These are phyloP conservation scores for Elaeagnus macrophylla DNA, from an alignment of 306 rosid genomes.

Conservation along the genomic window DNA sequence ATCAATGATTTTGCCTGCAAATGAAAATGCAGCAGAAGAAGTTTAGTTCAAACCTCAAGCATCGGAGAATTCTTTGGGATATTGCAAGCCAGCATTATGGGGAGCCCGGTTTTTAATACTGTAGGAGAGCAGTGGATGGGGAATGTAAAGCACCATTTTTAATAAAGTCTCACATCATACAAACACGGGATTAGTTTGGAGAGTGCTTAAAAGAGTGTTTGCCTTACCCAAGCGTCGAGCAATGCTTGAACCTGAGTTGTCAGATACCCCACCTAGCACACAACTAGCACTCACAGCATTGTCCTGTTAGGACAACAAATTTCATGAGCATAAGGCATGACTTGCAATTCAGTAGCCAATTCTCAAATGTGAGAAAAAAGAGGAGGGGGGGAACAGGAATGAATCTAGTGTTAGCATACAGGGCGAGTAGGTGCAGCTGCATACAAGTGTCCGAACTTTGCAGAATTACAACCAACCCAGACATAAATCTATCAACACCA, in stretches of 20 bases:
- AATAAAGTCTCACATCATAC: too few relatives aligned
- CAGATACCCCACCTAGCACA: conserved; percentile 77
- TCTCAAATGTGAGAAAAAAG: background rate
- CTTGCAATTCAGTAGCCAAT: background rate
- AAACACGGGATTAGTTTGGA: too few relatives aligned
- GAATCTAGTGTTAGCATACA: conserved; percentile 24
- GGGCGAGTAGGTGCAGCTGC: conserved; percentile 82
- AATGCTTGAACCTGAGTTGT: conserved; percentile 81
- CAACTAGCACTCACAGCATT: conserved; percentile 55
- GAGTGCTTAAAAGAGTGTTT: too few relatives aligned
- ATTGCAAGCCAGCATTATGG: conserved; percentile 70
- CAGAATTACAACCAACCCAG: conserved; percentile 80
- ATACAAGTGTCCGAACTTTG: conserved; percentile 66
- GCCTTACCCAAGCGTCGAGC: conserved; percentile 64
- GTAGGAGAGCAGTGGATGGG: conserved; percentile 11
- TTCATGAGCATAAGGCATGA: background rate
- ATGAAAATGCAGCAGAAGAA: background rate
- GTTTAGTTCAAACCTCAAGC: conserved; percentile 47
- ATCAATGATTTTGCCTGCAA: background rate
- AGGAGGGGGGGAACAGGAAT: background rate
- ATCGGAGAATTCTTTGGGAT: conserved; percentile 68
- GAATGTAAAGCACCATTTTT: background rate
- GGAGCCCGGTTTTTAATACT: conserved; percentile 77
- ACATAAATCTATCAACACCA: conserved; percentile 49
- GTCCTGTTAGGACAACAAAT: conserved; percentile 29